Conservation (phyloP, 208 protist species). For the Trypanosoma boissoni region DNA sequence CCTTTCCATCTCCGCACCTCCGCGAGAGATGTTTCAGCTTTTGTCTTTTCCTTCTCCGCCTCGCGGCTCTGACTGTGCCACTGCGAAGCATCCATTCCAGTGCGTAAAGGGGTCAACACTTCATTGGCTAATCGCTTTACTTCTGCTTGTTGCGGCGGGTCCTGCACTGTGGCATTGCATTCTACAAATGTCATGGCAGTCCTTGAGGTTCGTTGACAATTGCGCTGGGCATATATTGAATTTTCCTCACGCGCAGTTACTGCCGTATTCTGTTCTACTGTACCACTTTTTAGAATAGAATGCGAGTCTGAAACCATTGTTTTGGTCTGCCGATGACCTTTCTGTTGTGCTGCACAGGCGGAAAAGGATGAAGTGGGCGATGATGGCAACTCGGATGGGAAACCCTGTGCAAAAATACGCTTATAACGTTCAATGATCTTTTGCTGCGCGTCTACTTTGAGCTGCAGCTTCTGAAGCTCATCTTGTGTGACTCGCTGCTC, state of each 20-base stretch:
- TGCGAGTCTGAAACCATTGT: not conserved
- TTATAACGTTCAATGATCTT: conserved; percentile 9
- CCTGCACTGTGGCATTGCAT: not conserved
- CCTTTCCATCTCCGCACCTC: no score
- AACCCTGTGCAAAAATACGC: not conserved
- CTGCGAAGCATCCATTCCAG: not conserved
- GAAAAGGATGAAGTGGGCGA: not conserved
- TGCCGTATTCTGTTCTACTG: not conserved
- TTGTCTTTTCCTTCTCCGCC: no score
- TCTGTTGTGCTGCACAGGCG: not conserved
- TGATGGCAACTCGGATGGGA: not conserved
- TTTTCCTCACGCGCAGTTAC: not conserved
- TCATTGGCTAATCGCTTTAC: conserved; percentile 1
- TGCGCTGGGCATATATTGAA: not conserved
- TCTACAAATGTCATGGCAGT: not conserved
- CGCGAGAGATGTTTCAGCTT: no score
- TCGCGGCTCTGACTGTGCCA: no score
- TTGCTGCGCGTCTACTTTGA: conserved; percentile 23
- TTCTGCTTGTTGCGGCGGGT: no score
- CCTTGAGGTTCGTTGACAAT: not conserved
- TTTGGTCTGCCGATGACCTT: no score
- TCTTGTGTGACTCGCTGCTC: conserved; percentile 26
- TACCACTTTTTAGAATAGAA: not conserved
- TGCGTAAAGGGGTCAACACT: not conserved
- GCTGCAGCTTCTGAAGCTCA: conserved; percentile 21